Conservation (phyloP, 495 filamentous ascomycete species). For the Clavariopsis aquatica region DNA sequence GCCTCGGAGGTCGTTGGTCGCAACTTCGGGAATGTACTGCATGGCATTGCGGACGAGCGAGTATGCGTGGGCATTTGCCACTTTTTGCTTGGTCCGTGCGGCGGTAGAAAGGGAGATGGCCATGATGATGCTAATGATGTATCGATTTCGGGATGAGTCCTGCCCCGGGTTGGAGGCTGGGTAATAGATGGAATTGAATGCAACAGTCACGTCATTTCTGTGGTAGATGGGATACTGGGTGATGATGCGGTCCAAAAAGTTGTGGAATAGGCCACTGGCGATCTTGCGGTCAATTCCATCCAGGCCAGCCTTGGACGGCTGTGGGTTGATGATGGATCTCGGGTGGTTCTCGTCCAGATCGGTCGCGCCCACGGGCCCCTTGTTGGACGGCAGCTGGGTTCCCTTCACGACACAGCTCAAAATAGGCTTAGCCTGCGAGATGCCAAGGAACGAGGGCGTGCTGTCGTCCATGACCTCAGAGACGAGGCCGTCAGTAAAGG, state of each 20-base stretch:
- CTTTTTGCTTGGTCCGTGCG: slow-evolving; percentile 24
- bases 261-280: slow-evolving; percentile 21
- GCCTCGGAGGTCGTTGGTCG: slow-evolving; percentile 26
- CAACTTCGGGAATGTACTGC: slow-evolving; percentile 27
- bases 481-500: slow-evolving; percentile 25
- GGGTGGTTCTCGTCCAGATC: slow-evolving; percentile 32
- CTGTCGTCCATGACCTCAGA: slow-evolving; percentile 29
- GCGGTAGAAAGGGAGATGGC: slow-evolving; percentile 30
- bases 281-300: slow-evolving; percentile 23
- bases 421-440: slow-evolving; percentile 20
- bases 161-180: slow-evolving; percentile 16
- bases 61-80: slow-evolving; percentile 21
- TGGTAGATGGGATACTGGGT: slow-evolving; percentile 33
- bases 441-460: slow-evolving; percentile 29
- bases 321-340: slow-evolving; percentile 32
- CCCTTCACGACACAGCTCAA: slow-evolving; percentile 29
- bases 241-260: slow-evolving; percentile 28
- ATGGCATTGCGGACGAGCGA: slow-evolving; percentile 26
- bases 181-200: slow-evolving; percentile 31
- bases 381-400: slow-evolving; percentile 22
- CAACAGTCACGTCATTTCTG: slow-evolving; percentile 18
- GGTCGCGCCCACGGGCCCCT: slow-evolving; percentile 20
- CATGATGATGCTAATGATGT: slow-evolving; percentile 30
- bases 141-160: slow-evolving; percentile 22
- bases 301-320: slow-evolving; percentile 9